A percentile compares a stretch with the other conserved stretches of the same genome.
Conservation (phyloP, 495 filamentous ascomycete genomes). For the Parathielavia appendiculata region DNA sequence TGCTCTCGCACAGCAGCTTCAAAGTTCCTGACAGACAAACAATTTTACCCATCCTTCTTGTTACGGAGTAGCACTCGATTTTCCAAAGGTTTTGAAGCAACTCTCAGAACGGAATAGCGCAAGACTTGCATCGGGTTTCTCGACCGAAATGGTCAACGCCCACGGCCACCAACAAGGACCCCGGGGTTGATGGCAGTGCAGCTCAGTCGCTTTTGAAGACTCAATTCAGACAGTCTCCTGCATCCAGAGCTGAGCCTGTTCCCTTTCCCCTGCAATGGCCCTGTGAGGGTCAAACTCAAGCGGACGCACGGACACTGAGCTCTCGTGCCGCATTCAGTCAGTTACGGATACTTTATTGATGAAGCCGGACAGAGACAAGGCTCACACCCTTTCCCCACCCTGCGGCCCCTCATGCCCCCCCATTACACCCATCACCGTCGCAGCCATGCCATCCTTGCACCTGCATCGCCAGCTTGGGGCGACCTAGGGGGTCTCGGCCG, state of each 20-base stretch:
- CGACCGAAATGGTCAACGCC: background rate
- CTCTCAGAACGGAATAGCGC: background rate
- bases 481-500: background rate
- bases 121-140: background rate
- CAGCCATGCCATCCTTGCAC: slow-evolving; percentile 29
- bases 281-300: too few species aligned
- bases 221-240: too few species aligned
- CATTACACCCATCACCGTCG: slow-evolving; percentile 29
- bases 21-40: background rate
- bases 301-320: slow-evolving; percentile 19
- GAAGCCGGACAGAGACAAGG: slow-evolving; percentile 2
- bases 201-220: too few species aligned
- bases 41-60: background rate
- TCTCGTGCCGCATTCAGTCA: too few species aligned
- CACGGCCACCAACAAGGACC: background rate
- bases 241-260: too few species aligned
- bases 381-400: slow-evolving; percentile 23
- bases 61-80: too few species aligned
- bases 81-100: too few species aligned
- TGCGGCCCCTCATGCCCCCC: slow-evolving; percentile 25
- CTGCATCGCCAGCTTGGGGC: slow-evolving; percentile 22
- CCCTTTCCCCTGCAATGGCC: too few species aligned
- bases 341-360: background rate
- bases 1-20: too few species aligned
- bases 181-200: background rate